Base-by-base conservation (phyloP, 2,329 filamentous ascomycete genomes). In the Xylaria sp. region DNA sequence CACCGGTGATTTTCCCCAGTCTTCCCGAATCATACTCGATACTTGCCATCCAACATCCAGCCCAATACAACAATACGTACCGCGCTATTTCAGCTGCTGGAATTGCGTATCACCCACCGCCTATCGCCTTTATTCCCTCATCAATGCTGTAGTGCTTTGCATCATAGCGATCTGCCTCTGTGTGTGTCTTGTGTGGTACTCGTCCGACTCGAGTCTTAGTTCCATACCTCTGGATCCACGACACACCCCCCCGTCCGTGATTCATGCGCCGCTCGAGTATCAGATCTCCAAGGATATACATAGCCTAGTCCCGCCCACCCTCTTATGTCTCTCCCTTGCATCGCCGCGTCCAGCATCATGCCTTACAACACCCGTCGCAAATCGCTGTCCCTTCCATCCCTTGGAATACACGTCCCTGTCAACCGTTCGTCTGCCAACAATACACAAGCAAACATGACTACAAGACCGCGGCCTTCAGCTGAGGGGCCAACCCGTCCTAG, bases 281-380 rank as follows among this genome's bases (percentile, higher is more conserved):
- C 74, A 73, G 73, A 71, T 70, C 72, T 66, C 66, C 59, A 67
- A 58, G 71, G 70, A 67, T 64, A 66, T 69, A 69, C 70, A 67
- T 63, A 69, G 48, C 48, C 55, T 72, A 71, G 63, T 65, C 58
- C 69, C 71, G 69, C 58, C 69, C 71, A 68, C 69, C 63, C 72
- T 61, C 58, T 69, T 67, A 67, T 66, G 68, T 70, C 52, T 44
- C 59, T 68, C 63, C 63, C 69, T 70, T 63, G 55, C 65, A 57
- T 63, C 65, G 66, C 57, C 66, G 57, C 69, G 69, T 61, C 62
- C 67, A 64, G 59, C 76, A 76, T 64, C 77, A 97, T 97, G 94
- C 92, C 92, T 79, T 98, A 98, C 87, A 97, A 98, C 83, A 98
- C 95, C 75, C 92, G 95, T 83, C 91, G 94, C 82, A 98, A 98